Conservation (phyloP, 2,329 filamentous ascomycete genomes). For the Neofusicoccum parvum region DNA sequence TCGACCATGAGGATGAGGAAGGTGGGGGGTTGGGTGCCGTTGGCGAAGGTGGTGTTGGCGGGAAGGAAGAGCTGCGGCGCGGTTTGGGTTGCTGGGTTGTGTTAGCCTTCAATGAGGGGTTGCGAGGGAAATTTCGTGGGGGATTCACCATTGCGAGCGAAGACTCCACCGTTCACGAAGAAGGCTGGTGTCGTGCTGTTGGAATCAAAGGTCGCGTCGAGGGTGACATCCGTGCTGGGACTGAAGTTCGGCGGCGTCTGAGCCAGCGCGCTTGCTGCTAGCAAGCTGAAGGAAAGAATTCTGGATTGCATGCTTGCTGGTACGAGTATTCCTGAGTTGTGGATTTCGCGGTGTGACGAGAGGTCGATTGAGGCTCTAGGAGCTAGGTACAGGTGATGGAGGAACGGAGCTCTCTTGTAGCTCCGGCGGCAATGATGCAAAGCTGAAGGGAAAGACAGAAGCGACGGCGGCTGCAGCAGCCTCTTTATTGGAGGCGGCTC, state of each 20-base stretch:
- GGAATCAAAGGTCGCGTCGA: constrained; percentile 12
- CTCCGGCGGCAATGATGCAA: neutral
- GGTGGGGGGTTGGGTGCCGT: constrained; percentile 1
- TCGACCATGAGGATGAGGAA: constrained; percentile 22
- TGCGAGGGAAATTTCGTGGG: neutral
- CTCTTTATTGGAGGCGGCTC: constrained; percentile 5
- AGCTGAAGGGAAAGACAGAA: no score
- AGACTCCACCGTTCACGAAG: constrained; percentile 17
- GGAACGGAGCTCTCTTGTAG: neutral
- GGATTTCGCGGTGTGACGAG: neutral
- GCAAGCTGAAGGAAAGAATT: neutral
- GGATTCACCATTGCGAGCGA: neutral
- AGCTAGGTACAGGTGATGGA: neutral
- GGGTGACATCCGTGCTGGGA: constrained; percentile 6
- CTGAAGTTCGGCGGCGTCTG: constrained; percentile 16
- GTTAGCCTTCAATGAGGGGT: neutral
- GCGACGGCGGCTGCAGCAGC: neutral
- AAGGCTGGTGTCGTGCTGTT: constrained; percentile 12
- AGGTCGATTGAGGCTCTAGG: neutral
- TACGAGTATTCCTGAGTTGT: no score
- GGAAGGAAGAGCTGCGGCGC: constrained; percentile 14
- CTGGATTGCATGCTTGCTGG: neutral
- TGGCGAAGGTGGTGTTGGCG: constrained; percentile 11
- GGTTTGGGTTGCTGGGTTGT: neutral
- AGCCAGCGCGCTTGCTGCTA: neutral